Evolutionary conservation across 257 asterid genomes (phyloP).

Genomic region (Eucommia ulmoides): DNA sequence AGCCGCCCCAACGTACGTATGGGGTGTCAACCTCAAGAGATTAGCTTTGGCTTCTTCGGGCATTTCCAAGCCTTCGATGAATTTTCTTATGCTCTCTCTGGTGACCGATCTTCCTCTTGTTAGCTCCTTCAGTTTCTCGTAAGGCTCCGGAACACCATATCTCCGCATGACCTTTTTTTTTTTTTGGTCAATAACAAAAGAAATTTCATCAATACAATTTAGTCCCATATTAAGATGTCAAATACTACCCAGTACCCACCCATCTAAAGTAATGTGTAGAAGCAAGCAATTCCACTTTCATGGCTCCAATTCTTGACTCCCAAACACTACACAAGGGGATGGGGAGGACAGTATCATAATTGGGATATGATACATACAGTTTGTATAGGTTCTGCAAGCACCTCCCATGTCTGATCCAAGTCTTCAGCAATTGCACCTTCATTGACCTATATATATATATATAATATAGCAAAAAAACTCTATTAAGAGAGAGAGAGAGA

Average conservation of each 20-base stretch:
- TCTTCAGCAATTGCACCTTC: conserved; percentile 51
- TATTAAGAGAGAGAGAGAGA: conserved; percentile 2
- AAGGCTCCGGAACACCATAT: conserved; percentile 81
- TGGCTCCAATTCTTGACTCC: not conserved
- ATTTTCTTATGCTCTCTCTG: conserved; percentile 54
- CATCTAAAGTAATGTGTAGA: not conserved
- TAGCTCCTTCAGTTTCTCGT: conserved; percentile 86
- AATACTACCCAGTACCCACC: not conserved
- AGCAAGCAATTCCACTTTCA: not conserved
- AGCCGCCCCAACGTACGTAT: conserved; percentile 51
- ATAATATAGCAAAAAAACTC: conserved; percentile 2
- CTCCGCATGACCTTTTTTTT: conserved; percentile 79
- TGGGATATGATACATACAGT: conserved; percentile 37
- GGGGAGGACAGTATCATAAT: not conserved
- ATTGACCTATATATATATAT: no score
- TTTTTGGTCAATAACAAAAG: no score
- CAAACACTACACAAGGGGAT: not conserved
- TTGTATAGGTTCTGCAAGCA: conserved; percentile 96
- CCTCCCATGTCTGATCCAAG: conserved; percentile 76
- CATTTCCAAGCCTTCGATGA: conserved; percentile 53
- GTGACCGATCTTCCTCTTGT: conserved; percentile 82
- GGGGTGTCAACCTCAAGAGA: conserved; percentile 67
- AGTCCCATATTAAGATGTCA: not conserved
- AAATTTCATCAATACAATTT: not conserved
- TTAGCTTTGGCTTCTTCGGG: conserved; percentile 54